Base-by-base conservation (phyloP, 805 yeast species). In the Wickerhamiella hasegawae region DNA sequence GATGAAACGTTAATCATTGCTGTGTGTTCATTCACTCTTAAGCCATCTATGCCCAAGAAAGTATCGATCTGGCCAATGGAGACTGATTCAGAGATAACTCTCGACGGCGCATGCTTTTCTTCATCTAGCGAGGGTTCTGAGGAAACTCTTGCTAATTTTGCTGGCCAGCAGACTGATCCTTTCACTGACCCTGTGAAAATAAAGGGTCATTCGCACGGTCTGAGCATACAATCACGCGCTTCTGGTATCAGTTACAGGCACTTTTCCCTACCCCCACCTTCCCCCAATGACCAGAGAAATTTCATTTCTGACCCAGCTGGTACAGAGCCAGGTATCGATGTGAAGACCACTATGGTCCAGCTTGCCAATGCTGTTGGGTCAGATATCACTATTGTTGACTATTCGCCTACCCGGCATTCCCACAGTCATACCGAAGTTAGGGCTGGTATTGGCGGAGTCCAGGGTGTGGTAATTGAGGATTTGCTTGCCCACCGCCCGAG, bases 321-420 rank as follows among this genome's bases (percentile, higher is more conserved):
- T 18, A 67, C 71, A 68, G 78, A 71, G 44, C 77, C 78, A 0
- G 78, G 78, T 15, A 60, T 71, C 19, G 68, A 71, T 45, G 57
- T 68, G 23, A 49, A 60, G 6, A 65, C 66, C 1, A 71, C 74
- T 1, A 62, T 57, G 17, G 73, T 72, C 4, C 59, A 66, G 6
- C 48, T 70, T n/a, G 44, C 44, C 1, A 60, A 61, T 11, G 58
- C 71, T 1, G 59, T 66, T 3, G 76, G 76, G 0, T 69, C 76
- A 0, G 59, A 65, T 1, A 59, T 71, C 5, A 68, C 74, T 0
- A 53, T 71, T 4, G 63, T 71, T 0, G 78, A 71, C 45, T 71
- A 70, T 48, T 58, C 62, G 18, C 51, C 46, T 4, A 47, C 45
- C 1, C 42, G 71, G 18, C 67, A 65, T 43, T 59, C 62, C 20